Evolutionary conservation across 2,329 filamentous ascomycete species (phyloP).

Genomic region (Cordyceps militaris): DNA sequence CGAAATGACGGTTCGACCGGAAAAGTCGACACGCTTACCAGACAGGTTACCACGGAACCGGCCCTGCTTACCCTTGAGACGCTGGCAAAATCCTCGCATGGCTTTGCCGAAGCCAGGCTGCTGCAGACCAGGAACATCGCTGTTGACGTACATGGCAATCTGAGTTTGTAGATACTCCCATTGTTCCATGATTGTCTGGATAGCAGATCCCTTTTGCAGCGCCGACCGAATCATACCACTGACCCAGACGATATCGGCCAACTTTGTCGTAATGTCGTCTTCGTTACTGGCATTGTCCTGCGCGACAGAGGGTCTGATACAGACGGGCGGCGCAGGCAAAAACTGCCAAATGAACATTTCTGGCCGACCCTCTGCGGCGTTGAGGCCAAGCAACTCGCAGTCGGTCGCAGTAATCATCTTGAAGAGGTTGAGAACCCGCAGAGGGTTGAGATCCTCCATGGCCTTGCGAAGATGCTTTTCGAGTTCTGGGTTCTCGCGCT

Average conservation of each 20-base stretch:
- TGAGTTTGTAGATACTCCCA: conserved; percentile 97
- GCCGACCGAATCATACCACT: conserved; percentile 81
- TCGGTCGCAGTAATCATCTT: conserved; percentile 78
- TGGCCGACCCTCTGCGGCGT: conserved; percentile 77
- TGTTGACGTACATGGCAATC: conserved; percentile 97
- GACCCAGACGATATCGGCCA: conserved; percentile 93
- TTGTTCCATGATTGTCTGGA: conserved; percentile 91
- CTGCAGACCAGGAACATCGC: conserved; percentile 86
- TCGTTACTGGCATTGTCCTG: conserved; percentile 93
- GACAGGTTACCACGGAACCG: conserved; percentile 95
- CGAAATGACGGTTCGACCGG: conserved; percentile 93
- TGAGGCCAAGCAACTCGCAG: conserved; percentile 84
- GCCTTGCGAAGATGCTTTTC: conserved; percentile 90
- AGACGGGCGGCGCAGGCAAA: conserved; percentile 86
- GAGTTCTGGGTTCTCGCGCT: conserved; percentile 69
- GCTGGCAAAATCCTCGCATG: conserved; percentile 89
- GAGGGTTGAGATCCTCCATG: conserved; percentile 87
- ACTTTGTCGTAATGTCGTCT: conserved; percentile 91
- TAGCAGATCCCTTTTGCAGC: conserved; percentile 71
- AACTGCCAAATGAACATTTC: conserved; percentile 99
- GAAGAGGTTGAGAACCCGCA: conserved; percentile 85
- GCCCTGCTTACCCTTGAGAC: conserved; percentile 93
- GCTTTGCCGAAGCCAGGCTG: conserved; percentile 81
- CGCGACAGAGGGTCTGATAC: conserved; percentile 86
- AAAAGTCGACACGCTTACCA: conserved; percentile 98